Percentiles rank a stretch among this genome's conserved stretches.
Conservation (phyloP, 192 early-diverging fungal genomes). For the Gamsiella multidivaricata region DNA sequence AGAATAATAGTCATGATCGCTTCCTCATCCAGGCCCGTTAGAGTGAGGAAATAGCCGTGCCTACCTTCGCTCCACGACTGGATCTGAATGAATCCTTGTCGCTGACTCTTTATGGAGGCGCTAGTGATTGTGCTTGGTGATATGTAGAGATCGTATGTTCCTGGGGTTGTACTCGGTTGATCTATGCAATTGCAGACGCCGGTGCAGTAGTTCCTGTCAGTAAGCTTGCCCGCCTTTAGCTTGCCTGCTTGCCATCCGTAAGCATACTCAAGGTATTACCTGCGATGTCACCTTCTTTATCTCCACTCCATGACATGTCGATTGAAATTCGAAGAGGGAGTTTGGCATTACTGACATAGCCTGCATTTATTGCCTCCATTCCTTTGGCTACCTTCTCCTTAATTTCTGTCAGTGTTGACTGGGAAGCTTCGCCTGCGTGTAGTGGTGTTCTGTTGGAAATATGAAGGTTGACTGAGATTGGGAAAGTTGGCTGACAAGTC, state of each 20-base stretch:
- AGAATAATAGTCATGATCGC: too few relatives aligned
- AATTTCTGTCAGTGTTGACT: not conserved
- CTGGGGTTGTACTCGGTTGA: slow-evolving; percentile 25
- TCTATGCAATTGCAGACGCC: slow-evolving; percentile 15
- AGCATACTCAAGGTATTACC: too few relatives aligned
- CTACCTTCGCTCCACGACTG: slow-evolving; percentile 47
- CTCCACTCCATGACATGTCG: slow-evolving; percentile 20
- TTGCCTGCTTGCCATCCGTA: too few relatives aligned
- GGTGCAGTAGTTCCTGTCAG: not conserved
- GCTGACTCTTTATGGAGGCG: slow-evolving; percentile 39
- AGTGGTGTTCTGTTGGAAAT: not conserved
- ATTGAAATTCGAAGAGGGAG: not conserved
- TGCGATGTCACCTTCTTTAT: slow-evolving; percentile 12
- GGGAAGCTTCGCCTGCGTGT: not conserved
- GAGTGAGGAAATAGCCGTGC: not conserved
- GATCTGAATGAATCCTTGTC: slow-evolving; percentile 53
- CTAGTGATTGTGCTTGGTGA: slow-evolving; percentile 10
- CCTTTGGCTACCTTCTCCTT: not conserved
- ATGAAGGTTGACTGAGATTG: slow-evolving; percentile 30
- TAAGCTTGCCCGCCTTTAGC: not conserved
- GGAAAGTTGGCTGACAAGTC: slow-evolving; percentile 34
- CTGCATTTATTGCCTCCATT: not conserved
- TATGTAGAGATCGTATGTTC: slow-evolving; percentile 57
- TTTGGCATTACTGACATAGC: not conserved
- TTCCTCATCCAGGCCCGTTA: too few relatives aligned